These are phyloP conservation scores for Claviceps monticola DNA, from an alignment of 2,329 filamentous ascomycete species.

Conservation along the genomic window DNA sequence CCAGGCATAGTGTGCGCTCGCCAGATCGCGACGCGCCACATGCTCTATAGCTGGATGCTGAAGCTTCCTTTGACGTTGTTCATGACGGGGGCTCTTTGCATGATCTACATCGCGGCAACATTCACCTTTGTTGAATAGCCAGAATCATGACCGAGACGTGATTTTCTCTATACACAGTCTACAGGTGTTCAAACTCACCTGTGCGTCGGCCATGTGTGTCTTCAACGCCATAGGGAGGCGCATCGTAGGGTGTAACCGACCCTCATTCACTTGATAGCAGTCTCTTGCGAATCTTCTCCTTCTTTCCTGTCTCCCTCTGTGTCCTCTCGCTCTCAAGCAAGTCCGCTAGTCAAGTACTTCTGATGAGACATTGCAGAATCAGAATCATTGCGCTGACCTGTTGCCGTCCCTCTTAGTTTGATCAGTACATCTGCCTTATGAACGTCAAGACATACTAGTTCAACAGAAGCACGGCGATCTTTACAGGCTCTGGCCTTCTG, in stretches of 20 bases:
- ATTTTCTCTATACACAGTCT: constrained; percentile 36
- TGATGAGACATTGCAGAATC: constrained; percentile 18
- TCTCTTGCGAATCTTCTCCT: constrained; percentile 30
- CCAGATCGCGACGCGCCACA: constrained; percentile 32
- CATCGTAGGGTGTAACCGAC: constrained; percentile 33
- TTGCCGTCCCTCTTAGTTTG: constrained; percentile 33
- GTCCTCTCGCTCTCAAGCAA: not conserved
- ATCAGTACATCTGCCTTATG: constrained; percentile 35
- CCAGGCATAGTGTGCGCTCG: constrained; percentile 37
- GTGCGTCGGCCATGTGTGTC: constrained; percentile 31
- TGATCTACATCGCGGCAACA: constrained; percentile 32
- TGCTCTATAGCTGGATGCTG: constrained; percentile 36
- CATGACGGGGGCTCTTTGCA: constrained; percentile 36
- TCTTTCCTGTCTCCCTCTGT: not conserved
- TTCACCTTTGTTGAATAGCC: constrained; percentile 34
- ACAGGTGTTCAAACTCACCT: constrained; percentile 35
- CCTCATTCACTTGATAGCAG: constrained; percentile 29
- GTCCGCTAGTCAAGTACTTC: not conserved
- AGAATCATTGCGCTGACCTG: constrained; percentile 26
- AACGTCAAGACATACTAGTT: constrained; percentile 37
- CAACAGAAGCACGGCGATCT: constrained; percentile 19
- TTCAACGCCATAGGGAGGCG: constrained; percentile 35
- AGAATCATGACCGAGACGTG: constrained; percentile 34
- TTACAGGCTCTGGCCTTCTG: constrained; percentile 8
- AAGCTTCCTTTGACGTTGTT: constrained; percentile 32